Conservation (phyloP, 257 asterid genomes). For the Jasminum sambac region DNA sequence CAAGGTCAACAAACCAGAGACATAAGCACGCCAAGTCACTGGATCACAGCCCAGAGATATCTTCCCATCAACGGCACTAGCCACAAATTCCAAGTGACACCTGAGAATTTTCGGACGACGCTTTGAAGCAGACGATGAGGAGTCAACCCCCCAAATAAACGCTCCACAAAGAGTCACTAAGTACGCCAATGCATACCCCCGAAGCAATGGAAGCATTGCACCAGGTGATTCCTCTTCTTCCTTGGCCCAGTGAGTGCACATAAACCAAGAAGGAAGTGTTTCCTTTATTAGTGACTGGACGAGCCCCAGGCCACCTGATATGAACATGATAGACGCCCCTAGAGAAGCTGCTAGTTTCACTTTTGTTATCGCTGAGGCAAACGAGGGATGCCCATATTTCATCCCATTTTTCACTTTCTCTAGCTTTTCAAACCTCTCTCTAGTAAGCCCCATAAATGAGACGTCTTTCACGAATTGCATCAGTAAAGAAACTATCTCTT, state of each 20-base stretch:
- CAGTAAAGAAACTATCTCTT: constrained; percentile 68
- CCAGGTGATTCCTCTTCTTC: constrained; percentile 35
- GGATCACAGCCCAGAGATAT: constrained; percentile 82
- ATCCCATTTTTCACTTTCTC: constrained; percentile 43
- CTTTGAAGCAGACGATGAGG: constrained; percentile 62
- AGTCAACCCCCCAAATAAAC: constrained; percentile 75
- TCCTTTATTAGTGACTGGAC: constrained; percentile 81
- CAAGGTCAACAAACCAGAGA: constrained; percentile 72
- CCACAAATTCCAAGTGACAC: constrained; percentile 76
- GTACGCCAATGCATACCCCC: constrained; percentile 85
- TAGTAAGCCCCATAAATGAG: constrained; percentile 36
- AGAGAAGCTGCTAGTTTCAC: constrained; percentile 89
- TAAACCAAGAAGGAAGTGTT: constrained; percentile 97
- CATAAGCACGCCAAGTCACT: constrained; percentile 85
- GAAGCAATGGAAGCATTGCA: constrained; percentile 57
- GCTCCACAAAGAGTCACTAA: constrained; percentile 69
- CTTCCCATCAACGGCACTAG: constrained; percentile 73
- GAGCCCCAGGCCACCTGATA: constrained; percentile 82
- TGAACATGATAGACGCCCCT: constrained; percentile 75
- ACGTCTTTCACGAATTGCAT: constrained; percentile 74
- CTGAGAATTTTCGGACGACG: constrained; percentile 71
- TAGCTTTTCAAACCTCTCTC: constrained; percentile 33
- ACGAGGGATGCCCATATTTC: constrained; percentile 54
- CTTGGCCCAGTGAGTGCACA: constrained; percentile 55
- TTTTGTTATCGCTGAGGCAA: constrained; percentile 63